Conservation (phyloP, 768 basidiomycete species). For the Tulasnella sp. region DNA sequence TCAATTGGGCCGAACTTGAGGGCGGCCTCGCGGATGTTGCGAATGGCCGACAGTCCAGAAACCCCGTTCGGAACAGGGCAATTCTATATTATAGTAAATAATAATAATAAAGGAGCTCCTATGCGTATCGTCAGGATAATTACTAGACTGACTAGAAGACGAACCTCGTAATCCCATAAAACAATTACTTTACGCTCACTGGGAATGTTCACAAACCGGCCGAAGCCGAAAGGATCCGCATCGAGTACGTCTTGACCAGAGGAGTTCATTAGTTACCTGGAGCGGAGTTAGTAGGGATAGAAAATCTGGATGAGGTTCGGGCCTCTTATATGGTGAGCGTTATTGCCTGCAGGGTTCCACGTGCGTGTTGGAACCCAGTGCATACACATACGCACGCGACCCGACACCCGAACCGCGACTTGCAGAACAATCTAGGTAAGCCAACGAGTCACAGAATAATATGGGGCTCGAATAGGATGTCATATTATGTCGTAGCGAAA, state of each 20-base stretch:
- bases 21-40: slow-evolving; percentile 4
- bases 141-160: background rate
- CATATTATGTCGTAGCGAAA: background rate
- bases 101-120: background rate
- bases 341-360: too few relatives aligned
- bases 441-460: too few relatives aligned
- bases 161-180: background rate
- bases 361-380: too few relatives aligned
- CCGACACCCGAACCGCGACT: too few relatives aligned
- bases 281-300: too few relatives aligned
- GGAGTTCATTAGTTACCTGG: too few relatives aligned
- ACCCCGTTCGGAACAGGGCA: slow-evolving; percentile 28
- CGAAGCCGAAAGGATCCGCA: background rate
- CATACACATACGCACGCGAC: too few relatives aligned
- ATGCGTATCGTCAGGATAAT: background rate
- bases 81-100: background rate
- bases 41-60: background rate
- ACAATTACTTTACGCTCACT: background rate
- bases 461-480: background rate
- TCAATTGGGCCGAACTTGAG: background rate
- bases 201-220: background rate
- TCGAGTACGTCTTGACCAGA: too few relatives aligned
- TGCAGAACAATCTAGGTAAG: too few relatives aligned
- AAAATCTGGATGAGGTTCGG: too few relatives aligned
- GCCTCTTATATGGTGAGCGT: too few relatives aligned